Evolutionary conservation across 345 rosid species (phyloP), one percentile per base, ranked within the genome.

Genomic region (Moringa oleifera): DNA sequence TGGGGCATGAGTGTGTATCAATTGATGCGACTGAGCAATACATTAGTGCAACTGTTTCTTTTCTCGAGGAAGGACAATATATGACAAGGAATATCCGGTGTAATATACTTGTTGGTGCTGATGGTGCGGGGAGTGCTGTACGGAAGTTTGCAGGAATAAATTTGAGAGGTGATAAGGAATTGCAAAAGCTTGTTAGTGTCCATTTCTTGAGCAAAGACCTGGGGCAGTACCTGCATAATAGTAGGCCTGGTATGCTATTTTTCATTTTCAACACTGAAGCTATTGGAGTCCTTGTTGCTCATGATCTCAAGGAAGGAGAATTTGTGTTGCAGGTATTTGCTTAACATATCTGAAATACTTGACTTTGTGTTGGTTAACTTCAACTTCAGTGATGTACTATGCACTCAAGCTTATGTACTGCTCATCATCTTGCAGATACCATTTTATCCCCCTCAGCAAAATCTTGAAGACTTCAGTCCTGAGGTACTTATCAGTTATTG

Each of bases 361-460:
- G n/a, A n/a, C 18, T 54, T 22, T 61, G 1, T 41, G 17, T 9
- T 41, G 47, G 12, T 41, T 7, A 4, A 41, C 1, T 41, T 41
- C 17, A 5, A 41, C 47, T 15, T 15, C 13, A 1, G 6, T 28
- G 33, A n/a, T n/a, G 33, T 28, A 28, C 58, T 37, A 25, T 22
- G 36, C 7, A 23, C 55, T 52, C 31, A 60, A 53, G 20, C 15
- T 66, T 47, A n/a, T 12, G 58, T 37, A 37, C 68, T 62, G 58
- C 46, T 61, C 58, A 51, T 67, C 51, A 37, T 73, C 58, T 62
- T 64, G 73, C 73, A 93, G 97, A 70, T 86, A 25, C 98, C 97
- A 65, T 90, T 79, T 74, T 93, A 85, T 80, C 97, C 98, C 22
- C 99, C 99, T 66, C 97, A 88, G 71, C 99, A 94, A 68, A 81